These are phyloP conservation scores for Aureobasidium sp. DNA, from an alignment of 2,329 filamentous ascomycete genomes.

Conservation along the genomic window DNA sequence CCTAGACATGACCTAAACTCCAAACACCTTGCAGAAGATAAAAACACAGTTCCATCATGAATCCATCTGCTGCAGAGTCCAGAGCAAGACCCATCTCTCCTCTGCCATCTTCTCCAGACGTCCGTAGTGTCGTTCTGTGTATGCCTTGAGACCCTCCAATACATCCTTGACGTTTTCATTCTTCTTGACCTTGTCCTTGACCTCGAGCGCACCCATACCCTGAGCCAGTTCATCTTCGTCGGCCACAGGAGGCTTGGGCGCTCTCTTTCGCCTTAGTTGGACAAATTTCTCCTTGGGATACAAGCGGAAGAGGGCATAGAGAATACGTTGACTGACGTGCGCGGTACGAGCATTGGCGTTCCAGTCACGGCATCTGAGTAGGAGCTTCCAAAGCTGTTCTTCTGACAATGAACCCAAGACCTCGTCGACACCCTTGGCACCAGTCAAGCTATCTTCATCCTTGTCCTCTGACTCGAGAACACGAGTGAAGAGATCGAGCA, in stretches of 20 bases:
- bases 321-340: conserved; percentile 72
- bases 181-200: conserved; percentile 26
- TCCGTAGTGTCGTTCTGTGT: conserved; percentile 89
- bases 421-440: conserved; percentile 63
- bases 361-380: conserved; percentile 84
- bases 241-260: not conserved
- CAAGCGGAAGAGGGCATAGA: conserved; percentile 68
- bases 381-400: conserved; percentile 74
- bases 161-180: conserved; percentile 71
- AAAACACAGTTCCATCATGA: conserved; percentile 23
- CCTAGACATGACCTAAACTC: not conserved
- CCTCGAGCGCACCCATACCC: conserved; percentile 22
- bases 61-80: conserved; percentile 90
- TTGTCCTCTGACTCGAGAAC: conserved; percentile 58
- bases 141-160: conserved; percentile 74
- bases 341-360: conserved; percentile 90
- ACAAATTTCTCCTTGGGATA: conserved; percentile 74
- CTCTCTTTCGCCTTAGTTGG: conserved; percentile 24
- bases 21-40: conserved; percentile 10
- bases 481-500: conserved; percentile 73
- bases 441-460: conserved; percentile 56
- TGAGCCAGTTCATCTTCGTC: conserved; percentile 22
- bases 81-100: conserved; percentile 90
- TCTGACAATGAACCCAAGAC: conserved; percentile 72
- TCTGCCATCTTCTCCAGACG: conserved; percentile 83